Evolutionary conservation across 73 alveolate species (phyloP), one percentile per base, ranked within the genome.

Genomic region (Paramecium octaurelia): DNA sequence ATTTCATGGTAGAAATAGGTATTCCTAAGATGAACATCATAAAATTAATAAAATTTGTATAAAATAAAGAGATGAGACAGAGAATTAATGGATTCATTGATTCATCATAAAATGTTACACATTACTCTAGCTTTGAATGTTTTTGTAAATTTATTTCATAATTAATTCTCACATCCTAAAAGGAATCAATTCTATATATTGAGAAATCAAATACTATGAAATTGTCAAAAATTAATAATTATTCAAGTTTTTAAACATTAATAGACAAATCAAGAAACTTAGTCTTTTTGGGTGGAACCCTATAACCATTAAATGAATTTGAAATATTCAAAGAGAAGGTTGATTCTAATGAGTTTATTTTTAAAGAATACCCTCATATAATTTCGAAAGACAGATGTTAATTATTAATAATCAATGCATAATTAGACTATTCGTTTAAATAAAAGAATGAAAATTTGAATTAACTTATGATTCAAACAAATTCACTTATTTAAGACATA

Each of bases 271-370:
- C 88, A 60, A 93, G 92, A 48, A 88, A 95, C 20, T 34, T 97
- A 9, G 89, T 97, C 14, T 95, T 97, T 54, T 89, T 94, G 7
- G 98, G 99, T 46, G 99, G 99, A n/a, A 97, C 99, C 12, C 58
- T 97, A 88, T 94, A 96, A 88, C 99, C 99, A 24, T 87, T 95
- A 88, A 93, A 95, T 54, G 99, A 97, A 89, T 97, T 96, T 91
- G 95, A 96, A 83, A 31, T 80, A 89, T 94, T 97, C 27, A 92
- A 88, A 38, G 92, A 93, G 14, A 35, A 80, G 36, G 93, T 96
- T 7, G 87, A 91, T 21, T 75, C 69, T 40, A 80, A 84, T 14
- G 84, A 96, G 58, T 90, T 95, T 38, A 86, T 76, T 38, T 85
- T 86, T 44, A 95, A 95, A 59, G 95, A 94, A 70, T 96, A 98